Base-by-base conservation (phyloP, 768 basidiomycete genomes). In the Lactifluus volemus region DNA sequence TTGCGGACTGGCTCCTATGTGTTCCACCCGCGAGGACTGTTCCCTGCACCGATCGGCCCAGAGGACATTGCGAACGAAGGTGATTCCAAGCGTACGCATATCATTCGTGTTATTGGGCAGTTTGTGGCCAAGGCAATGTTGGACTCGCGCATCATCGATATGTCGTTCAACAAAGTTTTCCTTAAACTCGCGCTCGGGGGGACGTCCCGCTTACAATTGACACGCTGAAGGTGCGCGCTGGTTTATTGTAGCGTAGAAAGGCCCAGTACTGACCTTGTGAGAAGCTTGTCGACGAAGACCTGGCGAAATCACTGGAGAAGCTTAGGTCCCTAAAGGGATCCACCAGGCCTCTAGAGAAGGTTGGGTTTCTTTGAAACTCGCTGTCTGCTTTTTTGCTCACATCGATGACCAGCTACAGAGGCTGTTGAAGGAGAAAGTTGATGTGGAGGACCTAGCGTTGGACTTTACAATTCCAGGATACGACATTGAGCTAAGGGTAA, bases 401-500 rank as follows among this genome's bases (percentile, higher is more conserved):
- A 9, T 30, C n/a, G 10, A 44, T 21, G 29, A 17, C 39, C 2
- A 66, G 64, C 19, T 66, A 30, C 60, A 66, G 30, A 61, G 58
- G 42, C 77, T 79, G 49, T 69, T 79, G 64, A 77, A 84, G 70
- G 82, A 86, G 70, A 73, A 83, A 60, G 77, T 88, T 41, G 84
- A 79, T 21, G 77, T 98, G 17, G 88, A 91, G 64, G 95, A 98
- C 69, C 82, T 99, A 38, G 84, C 89, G 0, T 81, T 99, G 19
- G 97, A 99, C 74, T 99, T 98, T 73, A 98, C 96, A 8, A 79
- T 98, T 17, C 97, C 97, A 9, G 97, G 97, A 14, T 94, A 96
- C 70, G 86, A 94, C 69, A 89, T 98, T 59, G 92, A 97, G 72
- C 80, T 98, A 32, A 83, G 84, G 71, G 93, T 92, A 14, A 12